phyloP scores from a whole-genome alignment of 345 rosid genomes.

The Populus tremula region DNA sequence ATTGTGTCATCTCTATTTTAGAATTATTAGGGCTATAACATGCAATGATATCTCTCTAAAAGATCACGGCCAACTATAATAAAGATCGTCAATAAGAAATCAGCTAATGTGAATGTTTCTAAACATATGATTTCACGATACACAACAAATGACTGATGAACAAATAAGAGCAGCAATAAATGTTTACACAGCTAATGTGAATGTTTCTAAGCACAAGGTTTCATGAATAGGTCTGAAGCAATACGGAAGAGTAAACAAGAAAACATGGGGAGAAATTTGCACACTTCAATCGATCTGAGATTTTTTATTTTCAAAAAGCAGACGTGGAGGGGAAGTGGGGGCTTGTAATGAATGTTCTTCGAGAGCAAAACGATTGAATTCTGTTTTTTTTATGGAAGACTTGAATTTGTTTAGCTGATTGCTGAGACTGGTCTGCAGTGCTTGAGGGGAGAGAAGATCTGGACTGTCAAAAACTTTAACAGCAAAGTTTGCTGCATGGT shows the following conservation, averaged over 20 bases:
- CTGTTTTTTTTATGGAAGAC: slow-evolving; percentile 13
- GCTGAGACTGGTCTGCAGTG: slow-evolving; percentile 21
- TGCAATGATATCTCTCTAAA: no score
- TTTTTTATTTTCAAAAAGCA: not conserved
- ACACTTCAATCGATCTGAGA: not conserved
- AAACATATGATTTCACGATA: no score
- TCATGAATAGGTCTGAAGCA: not conserved
- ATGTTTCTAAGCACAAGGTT: not conserved
- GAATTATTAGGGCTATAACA: no score
- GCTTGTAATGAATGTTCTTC: slow-evolving; percentile 2
- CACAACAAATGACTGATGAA: not conserved
- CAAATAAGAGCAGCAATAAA: not conserved
- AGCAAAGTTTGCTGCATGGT: slow-evolving; percentile 25
- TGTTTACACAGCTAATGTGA: not conserved
- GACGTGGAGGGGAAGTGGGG: not conserved
- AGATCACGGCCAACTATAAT: no score
- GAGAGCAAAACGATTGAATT: not conserved
- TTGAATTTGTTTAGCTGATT: slow-evolving; percentile 24
- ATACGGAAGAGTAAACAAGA: not conserved
- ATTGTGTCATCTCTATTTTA: no score
- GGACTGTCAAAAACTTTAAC: slow-evolving; percentile 26
- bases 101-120: no score
- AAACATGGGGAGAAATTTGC: not conserved
- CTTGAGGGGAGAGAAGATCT: slow-evolving; percentile 23
- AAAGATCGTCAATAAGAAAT: no score